Conservation (phyloP, 306 rosid species). For the Lathyrus aphaca region DNA sequence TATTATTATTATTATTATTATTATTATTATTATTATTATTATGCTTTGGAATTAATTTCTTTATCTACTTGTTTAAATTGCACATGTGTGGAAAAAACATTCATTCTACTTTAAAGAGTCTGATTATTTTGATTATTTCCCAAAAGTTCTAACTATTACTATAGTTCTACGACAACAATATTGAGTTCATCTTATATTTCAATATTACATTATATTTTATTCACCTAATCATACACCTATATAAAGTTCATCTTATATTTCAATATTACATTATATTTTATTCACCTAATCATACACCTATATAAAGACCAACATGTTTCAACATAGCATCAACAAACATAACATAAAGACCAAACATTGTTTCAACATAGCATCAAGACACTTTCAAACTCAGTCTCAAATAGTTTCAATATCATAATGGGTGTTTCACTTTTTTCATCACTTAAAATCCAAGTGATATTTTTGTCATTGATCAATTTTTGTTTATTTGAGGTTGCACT, state of each 20-base stretch:
- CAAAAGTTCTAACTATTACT: slow-evolving; percentile 53
- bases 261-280: slow-evolving; percentile 22
- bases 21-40: too few species aligned
- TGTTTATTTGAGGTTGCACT: slow-evolving; percentile 40
- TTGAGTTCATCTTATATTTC: slow-evolving; percentile 25
- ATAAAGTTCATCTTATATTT: slow-evolving; percentile 12
- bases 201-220: slow-evolving; percentile 4
- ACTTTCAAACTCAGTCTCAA: background rate
- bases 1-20: too few species aligned
- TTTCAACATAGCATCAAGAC: slow-evolving; percentile 22
- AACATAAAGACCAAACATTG: slow-evolving; percentile 37
- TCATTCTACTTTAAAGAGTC: too few species aligned
- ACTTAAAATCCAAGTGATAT: slow-evolving; percentile 13
- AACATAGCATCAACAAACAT: too few species aligned
- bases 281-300: too few species aligned
- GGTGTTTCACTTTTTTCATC: slow-evolving; percentile 34
- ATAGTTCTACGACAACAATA: slow-evolving; percentile 11
- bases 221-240: slow-evolving; percentile 24
- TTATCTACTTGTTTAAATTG: too few species aligned
- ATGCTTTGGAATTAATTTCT: too few species aligned
- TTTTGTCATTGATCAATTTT: slow-evolving; percentile 36
- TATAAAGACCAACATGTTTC: too few species aligned
- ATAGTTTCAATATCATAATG: slow-evolving; percentile 35
- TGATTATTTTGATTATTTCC: too few species aligned
- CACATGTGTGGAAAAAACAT: too few species aligned